Percentiles rank a stretch among this genome's conserved stretches.
Evolutionary conservation across 495 filamentous ascomycete genomes (phyloP).

Genomic region (Aspergillus nanangensis): DNA sequence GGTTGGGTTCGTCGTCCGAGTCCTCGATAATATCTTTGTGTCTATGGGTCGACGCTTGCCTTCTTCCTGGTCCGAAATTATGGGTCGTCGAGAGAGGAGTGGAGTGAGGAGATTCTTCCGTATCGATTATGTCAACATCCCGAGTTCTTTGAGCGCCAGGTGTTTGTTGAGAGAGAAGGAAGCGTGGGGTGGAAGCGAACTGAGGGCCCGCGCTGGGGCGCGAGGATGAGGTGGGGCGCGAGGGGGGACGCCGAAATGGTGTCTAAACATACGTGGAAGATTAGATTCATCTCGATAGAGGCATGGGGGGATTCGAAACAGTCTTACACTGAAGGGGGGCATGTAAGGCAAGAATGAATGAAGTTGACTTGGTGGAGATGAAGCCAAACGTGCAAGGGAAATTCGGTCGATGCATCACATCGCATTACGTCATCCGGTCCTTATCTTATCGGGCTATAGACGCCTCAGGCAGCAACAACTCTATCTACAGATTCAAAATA

Average conservation of each 20-base stretch:
- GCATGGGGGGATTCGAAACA: too few species aligned
- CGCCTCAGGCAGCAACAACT: too few species aligned
- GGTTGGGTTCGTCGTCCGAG: constrained; percentile 15
- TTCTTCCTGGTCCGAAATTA: background rate
- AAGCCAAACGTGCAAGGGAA: too few species aligned
- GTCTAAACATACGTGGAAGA: constrained; percentile 8
- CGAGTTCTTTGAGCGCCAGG: constrained; percentile 1
- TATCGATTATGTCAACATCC: constrained; percentile 16
- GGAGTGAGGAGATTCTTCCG: constrained; percentile 13
- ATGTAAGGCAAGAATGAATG: background rate
- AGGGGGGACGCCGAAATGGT: constrained; percentile 28
- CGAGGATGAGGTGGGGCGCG: constrained; percentile 17
- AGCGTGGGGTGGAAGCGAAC: constrained; percentile 40
- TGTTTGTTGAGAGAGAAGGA: constrained; percentile 30
- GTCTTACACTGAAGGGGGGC: background rate
- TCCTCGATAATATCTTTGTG: constrained; percentile 36
- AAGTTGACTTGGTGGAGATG: too few species aligned
- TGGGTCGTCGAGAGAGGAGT: constrained; percentile 12
- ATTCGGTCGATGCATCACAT: background rate
- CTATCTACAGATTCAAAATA: too few species aligned
- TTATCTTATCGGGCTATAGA: too few species aligned
- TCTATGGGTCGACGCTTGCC: constrained; percentile 15
- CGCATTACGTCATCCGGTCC: too few species aligned
- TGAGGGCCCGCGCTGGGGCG: constrained; percentile 27
- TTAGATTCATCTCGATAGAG: too few species aligned